Base-by-base conservation (phyloP, 1,284 basidiomycete species). In the Neolentinus lepideus region DNA sequence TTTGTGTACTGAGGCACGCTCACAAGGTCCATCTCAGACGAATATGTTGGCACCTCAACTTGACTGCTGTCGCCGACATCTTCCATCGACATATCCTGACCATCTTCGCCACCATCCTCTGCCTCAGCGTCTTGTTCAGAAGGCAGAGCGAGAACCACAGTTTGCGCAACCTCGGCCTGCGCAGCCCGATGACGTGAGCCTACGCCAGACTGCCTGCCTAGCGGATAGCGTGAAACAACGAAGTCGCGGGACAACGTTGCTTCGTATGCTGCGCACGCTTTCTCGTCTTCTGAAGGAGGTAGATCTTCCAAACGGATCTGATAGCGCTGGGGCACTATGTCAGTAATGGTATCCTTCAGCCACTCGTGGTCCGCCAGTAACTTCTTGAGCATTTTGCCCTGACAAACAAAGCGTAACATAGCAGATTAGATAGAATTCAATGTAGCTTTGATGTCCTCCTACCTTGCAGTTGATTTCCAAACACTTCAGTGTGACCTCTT, bases 391-490 rank as follows among this genome's bases (percentile, higher is more conserved):
- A 85, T 79, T 67, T 81, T 84, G 21, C 86, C 87, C 80, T 85
- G 61, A n/a, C 22, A 50, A n/a, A 50, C 11, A 50, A 21, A 36
- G 57, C 51, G 54, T 43, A 52, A 51, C 50, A 53, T 55, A 14
- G 25, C 47, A 52, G 53, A 45, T 38, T n/a, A 22, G 29, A 59
- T 35, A 6, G 35, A 21, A 25, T 43, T 36, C 26, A n/a, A n/a
- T 47, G 27, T 54, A 25, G n/a, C 52, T 27, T 19, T 4, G 43
- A 46, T 10, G 19, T 6, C n/a, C 4, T 46, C 43, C 16, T 61
- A 84, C 83, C 74, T 88, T 86, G 75, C 82, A 83, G 27, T 79
- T 77, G 51, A 85, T 74, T 64, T 81, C 81, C 54, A 88, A 68
- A 62, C 80, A 84, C 56, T 71, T 75, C 43, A 73, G 64, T 3